These are phyloP conservation scores for Ajuga reptans DNA, from an alignment of 305 asterid genomes.

Conservation along the genomic window DNA sequence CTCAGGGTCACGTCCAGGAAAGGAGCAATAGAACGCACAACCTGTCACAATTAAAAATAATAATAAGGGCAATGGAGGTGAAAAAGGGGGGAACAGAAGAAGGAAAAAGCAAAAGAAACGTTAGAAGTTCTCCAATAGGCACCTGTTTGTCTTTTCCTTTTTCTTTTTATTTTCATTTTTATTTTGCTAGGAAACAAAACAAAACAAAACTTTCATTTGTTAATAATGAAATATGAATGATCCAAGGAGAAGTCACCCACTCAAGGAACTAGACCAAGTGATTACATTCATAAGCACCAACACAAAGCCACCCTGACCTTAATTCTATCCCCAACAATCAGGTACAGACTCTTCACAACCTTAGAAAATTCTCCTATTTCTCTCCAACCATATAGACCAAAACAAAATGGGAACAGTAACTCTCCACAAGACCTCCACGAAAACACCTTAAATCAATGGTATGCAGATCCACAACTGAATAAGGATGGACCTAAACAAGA, in stretches of 20 bases:
- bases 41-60: constrained; percentile 38
- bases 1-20: constrained; percentile 59
- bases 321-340: not conserved
- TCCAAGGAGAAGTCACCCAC: not conserved
- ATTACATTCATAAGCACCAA: not conserved
- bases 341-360: not conserved
- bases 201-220: too few relatives aligned
- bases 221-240: too few relatives aligned
- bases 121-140: constrained; percentile 10
- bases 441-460: not conserved
- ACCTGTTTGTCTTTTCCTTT: not conserved
- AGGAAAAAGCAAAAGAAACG: not conserved
- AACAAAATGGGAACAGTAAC: not conserved
- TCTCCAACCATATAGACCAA: not conserved
- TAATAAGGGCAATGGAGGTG: not conserved
- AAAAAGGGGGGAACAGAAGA: not conserved
- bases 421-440: not conserved
- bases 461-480: not conserved
- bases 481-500: not conserved
- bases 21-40: constrained; percentile 88
- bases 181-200: too few relatives aligned
- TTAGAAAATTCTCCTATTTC: too few relatives aligned
- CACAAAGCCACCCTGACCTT: not conserved
- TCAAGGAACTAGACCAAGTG: not conserved
- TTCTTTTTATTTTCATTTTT: too few relatives aligned